Conservation (phyloP, 768 basidiomycete species). For the Kwoniella newhampshirensis region DNA sequence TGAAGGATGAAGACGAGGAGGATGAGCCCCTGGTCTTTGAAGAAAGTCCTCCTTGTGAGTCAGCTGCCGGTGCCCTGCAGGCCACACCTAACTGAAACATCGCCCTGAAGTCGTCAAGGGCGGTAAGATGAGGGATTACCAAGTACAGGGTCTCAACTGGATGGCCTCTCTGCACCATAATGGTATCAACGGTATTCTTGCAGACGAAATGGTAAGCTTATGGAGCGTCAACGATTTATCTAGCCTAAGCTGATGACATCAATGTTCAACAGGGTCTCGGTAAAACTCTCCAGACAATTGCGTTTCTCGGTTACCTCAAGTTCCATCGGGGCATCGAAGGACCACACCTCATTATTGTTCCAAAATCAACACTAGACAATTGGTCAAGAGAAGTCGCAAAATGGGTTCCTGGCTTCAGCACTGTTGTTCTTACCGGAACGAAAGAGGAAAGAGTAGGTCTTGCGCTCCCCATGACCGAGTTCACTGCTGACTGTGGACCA, state of each 20-base stretch:
- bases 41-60: constrained; percentile 81
- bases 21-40: constrained; percentile 94
- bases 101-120: constrained; percentile 69
- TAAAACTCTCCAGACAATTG: constrained; percentile 96
- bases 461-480: neutral
- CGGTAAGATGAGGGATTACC: constrained; percentile 85
- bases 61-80: neutral
- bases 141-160: constrained; percentile 95
- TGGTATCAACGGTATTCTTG: constrained; percentile 92
- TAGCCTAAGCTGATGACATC: neutral
- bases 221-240: no score
- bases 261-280: constrained; percentile 71
- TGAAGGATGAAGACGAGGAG: constrained; percentile 83
- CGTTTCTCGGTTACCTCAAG: constrained; percentile 92
- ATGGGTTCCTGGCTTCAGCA: constrained; percentile 87
- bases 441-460: constrained; percentile 75
- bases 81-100: neutral
- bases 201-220: constrained; percentile 88
- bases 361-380: constrained; percentile 97
- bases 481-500: constrained; percentile 13
- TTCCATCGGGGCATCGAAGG: constrained; percentile 73
- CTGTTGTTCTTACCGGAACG: constrained; percentile 75
- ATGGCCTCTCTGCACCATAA: constrained; percentile 95
- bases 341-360: constrained; percentile 92
- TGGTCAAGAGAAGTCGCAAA: constrained; percentile 89